Base-by-base conservation (phyloP, 345 rosid genomes). In the Rhodamnia rubescens region DNA sequence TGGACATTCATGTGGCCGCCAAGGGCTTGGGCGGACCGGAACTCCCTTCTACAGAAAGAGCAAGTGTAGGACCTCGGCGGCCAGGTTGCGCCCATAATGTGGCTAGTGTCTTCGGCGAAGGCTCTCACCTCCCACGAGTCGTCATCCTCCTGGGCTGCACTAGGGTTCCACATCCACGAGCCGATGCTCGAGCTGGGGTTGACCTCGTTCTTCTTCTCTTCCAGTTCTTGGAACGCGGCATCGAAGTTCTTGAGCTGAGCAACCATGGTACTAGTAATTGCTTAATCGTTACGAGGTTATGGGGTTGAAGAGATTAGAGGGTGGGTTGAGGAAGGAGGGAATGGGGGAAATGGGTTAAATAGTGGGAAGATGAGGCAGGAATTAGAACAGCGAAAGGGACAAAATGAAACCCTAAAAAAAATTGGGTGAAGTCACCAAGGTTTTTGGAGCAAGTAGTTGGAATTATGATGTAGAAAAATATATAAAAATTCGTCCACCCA, bases 1-100 rank as follows among this genome's bases (percentile, higher is more conserved):
- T 95, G 99, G 82, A 97, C 97, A 83, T 97, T 97, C 99, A 97
- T 97, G 91, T 97, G 99, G 87, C 99, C 99, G 1, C 98, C 99
- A 69, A 97, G 93, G 85, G 98, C 99, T 89, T 95, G 99, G 86
- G 99, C 98, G 5, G 98, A 94, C 82, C 96, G 93, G 89, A 97
- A 97, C 89, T 95, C 99, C 83, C 96, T 92, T 86, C 97, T 87
- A 86, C 99, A 97, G 75, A 97, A 97, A 27, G 95, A 91, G 92
- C 99, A 97, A 82, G 96, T 92, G 86, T 97, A 97, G 74, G 95
- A 95, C 92, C 97, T 90, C 2, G 99, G 99, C 11, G 99, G 99
- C 98, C 98, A 97, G 74, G 99, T 95, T 56, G 97, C 91, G 74
- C 99, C 98, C 92, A 93, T 88, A 81, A 90, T 84, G 88, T 90